Evolutionary conservation across 495 filamentous ascomycete genomes (phyloP).

Genomic region (Podospora tetraspora): DNA sequence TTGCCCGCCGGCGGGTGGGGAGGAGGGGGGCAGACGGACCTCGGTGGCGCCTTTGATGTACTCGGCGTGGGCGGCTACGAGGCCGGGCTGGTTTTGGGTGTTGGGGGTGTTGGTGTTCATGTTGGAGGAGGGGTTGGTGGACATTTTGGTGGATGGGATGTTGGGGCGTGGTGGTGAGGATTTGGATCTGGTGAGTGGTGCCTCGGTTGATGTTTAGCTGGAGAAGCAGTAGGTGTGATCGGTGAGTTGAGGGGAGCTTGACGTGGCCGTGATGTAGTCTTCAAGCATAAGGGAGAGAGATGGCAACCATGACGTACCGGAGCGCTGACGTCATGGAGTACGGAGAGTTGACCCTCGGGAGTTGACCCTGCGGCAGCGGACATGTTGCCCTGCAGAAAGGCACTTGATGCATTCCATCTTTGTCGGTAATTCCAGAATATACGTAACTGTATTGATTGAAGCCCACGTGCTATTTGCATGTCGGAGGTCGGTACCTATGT

Average conservation of each 20-base stretch:
- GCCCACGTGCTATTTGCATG: not conserved
- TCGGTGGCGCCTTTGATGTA: slow-evolving; percentile 47
- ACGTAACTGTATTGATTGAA: not conserved
- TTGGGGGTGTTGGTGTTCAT: slow-evolving; percentile 15
- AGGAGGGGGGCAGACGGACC: slow-evolving; percentile 20
- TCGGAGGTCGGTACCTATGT: not conserved
- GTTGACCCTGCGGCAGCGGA: not conserved
- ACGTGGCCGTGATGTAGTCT: not conserved
- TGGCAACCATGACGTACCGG: not conserved
- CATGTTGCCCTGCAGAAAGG: not conserved
- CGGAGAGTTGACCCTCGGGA: not conserved
- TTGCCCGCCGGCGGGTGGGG: not conserved
- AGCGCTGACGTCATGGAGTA: not conserved
- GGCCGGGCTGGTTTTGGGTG: slow-evolving; percentile 27
- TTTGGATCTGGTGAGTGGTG: not conserved
- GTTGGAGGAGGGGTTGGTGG: slow-evolving; percentile 16
- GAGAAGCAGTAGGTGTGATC: not conserved
- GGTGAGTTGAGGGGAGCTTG: not conserved
- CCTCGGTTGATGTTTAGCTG: not conserved
- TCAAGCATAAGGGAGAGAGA: not conserved
- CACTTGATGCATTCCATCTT: not conserved
- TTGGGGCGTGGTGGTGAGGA: not conserved
- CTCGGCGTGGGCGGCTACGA: slow-evolving; percentile 41
- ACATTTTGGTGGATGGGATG: slow-evolving; percentile 3
- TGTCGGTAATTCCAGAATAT: not conserved